Conservation (phyloP, 2,329 filamentous ascomycete species). For the Ambrosiella xylebori region DNA sequence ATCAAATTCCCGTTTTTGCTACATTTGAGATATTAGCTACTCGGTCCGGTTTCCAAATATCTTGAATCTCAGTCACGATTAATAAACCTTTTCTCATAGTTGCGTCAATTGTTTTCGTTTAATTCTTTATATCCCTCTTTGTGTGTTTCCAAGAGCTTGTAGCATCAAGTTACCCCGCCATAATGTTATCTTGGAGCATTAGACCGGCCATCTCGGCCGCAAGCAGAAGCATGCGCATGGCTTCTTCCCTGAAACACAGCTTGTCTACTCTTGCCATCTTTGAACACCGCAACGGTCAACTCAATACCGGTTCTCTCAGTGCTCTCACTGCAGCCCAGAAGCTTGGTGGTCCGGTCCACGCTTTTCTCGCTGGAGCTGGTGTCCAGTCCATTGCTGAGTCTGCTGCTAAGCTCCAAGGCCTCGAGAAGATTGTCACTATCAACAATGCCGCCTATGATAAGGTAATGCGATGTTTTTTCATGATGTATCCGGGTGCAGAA, state of each 20-base stretch:
- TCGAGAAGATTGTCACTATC: conserved; percentile 81
- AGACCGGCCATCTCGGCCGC: conserved; percentile 10
- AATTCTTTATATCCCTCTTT: too few relatives aligned
- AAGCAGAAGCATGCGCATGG: conserved; percentile 5
- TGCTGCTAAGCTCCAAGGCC: conserved; percentile 72
- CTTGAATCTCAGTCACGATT: not conserved
- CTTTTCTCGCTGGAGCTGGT: conserved; percentile 67
- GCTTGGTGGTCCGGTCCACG: conserved; percentile 70
- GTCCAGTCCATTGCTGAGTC: conserved; percentile 62
- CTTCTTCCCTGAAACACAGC: conserved; percentile 6
- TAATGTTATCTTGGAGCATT: conserved; percentile 10
- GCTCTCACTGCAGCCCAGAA: conserved; percentile 75
- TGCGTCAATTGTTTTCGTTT: too few relatives aligned
- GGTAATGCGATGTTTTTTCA: conserved; percentile 30
- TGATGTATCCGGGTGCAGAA: not conserved
- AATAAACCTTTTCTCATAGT: not conserved
- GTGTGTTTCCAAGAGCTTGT: not conserved
- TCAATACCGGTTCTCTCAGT: conserved; percentile 67
- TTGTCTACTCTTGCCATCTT: conserved; percentile 81
- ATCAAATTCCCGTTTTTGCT: conserved; percentile 4
- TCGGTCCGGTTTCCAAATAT: conserved; percentile 4
- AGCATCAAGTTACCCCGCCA: not conserved
- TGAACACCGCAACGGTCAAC: conserved; percentile 79
- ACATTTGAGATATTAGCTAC: conserved; percentile 1
- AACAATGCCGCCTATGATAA: conserved; percentile 87